Evolutionary conservation across 495 filamentous ascomycete genomes (phyloP).

Genomic region (Haplographium delicatum): DNA sequence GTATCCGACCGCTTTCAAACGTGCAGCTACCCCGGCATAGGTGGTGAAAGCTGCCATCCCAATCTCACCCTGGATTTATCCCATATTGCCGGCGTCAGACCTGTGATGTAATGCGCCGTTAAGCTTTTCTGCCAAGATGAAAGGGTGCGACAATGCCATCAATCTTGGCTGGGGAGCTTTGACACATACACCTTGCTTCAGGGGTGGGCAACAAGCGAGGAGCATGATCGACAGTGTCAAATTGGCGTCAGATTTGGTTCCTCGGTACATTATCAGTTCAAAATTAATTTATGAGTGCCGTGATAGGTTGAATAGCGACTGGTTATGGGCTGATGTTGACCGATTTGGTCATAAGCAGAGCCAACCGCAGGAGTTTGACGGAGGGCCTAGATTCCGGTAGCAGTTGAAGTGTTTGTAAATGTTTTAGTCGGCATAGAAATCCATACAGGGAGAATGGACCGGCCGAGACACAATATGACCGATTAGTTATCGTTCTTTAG

Average conservation of each 20-base stretch:
- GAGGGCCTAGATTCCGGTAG: background rate
- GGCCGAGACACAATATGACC: no score
- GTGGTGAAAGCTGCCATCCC: background rate
- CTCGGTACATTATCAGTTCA: background rate
- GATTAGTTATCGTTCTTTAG: no score
- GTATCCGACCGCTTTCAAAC: slow-evolving; percentile 7
- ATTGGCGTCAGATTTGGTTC: background rate
- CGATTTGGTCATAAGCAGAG: background rate
- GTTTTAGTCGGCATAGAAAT: background rate
- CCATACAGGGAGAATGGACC: no score
- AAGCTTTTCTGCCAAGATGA: background rate
- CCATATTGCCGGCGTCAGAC: background rate
- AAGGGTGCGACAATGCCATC: background rate
- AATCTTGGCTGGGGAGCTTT: background rate
- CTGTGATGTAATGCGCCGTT: background rate
- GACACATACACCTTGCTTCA: no score
- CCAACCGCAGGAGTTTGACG: background rate
- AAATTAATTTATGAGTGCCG: background rate
- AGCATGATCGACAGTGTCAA: background rate
- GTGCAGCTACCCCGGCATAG: background rate
- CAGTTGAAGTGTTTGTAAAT: background rate
- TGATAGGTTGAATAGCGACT: background rate
- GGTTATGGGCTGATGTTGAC: background rate
- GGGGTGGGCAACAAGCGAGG: background rate
- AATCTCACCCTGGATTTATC: background rate